Base-by-base conservation (phyloP, 176 grass and related monocot species). In the maize (Zea mays) region DNA sequence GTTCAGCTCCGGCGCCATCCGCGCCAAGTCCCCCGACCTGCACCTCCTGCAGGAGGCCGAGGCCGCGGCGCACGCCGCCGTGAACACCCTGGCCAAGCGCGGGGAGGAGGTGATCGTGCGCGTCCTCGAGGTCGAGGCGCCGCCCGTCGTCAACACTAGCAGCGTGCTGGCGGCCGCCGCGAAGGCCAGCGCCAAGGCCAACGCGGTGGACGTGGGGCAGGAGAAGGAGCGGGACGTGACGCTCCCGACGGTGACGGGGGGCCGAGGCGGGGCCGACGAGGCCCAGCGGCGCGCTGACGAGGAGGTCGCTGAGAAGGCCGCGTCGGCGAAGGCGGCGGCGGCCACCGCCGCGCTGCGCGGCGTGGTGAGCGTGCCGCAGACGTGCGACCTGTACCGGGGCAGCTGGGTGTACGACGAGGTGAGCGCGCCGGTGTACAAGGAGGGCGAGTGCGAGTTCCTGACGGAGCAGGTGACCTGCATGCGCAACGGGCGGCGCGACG, bases 391-490 rank as follows among this genome's bases (percentile, higher is more conserved):
- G 72, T 93, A 87, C 68, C 76, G 84, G 0, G 94, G 94, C 39
- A 58, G 71, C 33, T 97, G 94, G 94, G 91, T 97, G 64, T 94
- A 91, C 63, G 94, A 97, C 86, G 85, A 85, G 62, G 84, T 81
- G 82, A 88, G 79, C 61, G 81, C 81, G 16, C 94, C 94, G 3
- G 79, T 97, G 59, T 97, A 97, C 82, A 90, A 86, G 72, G 94
- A 97, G 75, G 37, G 39, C 9, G 62, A 92, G 75, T 97, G 94
- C 82, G 88, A 92, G 76, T 97, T 92, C 85, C 89, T 97, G n/a
- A 97, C 94, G 14, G 94, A 97, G 89, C 94, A 97, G 82, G 94
- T 97, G 8, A 97, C 94, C 52, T 97, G 94, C 87, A 97, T 97
- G 89, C 85, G 94, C 72, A 97, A 97, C 74, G 94, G 94, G 46